Base-by-base conservation (phyloP, 2,329 filamentous ascomycete genomes). In the Diaporthe nobilis region DNA sequence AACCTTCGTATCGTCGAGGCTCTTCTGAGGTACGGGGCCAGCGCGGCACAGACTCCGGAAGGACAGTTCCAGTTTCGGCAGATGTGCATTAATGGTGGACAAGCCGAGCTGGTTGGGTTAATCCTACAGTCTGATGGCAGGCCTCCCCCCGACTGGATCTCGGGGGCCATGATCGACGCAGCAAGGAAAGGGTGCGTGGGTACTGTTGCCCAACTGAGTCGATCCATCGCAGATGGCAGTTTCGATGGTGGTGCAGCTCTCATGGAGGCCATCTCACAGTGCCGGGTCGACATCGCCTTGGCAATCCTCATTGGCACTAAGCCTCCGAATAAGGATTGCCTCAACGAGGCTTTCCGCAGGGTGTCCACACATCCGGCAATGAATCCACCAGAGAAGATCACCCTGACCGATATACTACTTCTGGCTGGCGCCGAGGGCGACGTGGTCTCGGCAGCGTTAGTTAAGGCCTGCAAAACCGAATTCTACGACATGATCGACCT, bases 401-500 rank as follows among this genome's bases (percentile, higher is more conserved):
- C 85, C 3, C 83, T 92, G 77, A 85, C 88, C 0, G 90, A 92
- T 79, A 82, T 91, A 3, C 80, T 93, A 1, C 84, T 93, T 2
- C 91, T 90, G 72, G 90, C 89, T 1, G 90, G 91, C 0, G 90
- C 90, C 1, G 83, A 85, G 17, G 91, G 91, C 2, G 86, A 89
- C 20, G 82, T 85, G 1, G 82, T 90, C 0, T 85, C 88, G 0
- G 82, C 83, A 42, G 88, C 87, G 0, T 82, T 92, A 0, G 82
- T 88, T 9, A 83, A 87, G 44, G 88, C 90, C 0, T 88, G 87
- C 71, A 83, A 85, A 9, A 85, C 84, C 2, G 86, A 88, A 58
- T 90, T 88, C 76, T 85, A 88, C 74, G 88, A 90, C 55, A 89
- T 92, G 87, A 87, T 90, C 3, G 83, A 82, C 51, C 82, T 92